A percentile compares a stretch with the other conserved stretches of the same genome.
These are phyloP conservation scores for Discostella stelligeroides DNA, from an alignment of 108 stramenopile genomes.

Conservation along the genomic window DNA sequence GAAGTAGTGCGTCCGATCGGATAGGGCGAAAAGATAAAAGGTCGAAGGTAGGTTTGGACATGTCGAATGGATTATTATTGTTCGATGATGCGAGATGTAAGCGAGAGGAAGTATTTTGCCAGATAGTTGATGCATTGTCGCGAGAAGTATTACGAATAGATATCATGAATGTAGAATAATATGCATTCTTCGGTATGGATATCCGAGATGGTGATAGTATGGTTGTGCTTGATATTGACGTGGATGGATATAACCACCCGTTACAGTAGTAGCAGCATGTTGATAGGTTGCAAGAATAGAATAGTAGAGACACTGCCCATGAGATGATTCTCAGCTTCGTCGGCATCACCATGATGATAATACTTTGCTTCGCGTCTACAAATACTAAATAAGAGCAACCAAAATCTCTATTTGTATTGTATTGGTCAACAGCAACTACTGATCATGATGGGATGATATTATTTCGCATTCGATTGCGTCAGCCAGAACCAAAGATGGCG, in stretches of 20 bases:
- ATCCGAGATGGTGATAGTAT: too few species aligned
- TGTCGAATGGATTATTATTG: constrained; percentile 62
- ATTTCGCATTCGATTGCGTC: too few species aligned
- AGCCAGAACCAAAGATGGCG: too few species aligned
- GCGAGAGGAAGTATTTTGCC: neutral
- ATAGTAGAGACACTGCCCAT: too few species aligned
- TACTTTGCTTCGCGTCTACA: too few species aligned
- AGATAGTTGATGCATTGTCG: neutral
- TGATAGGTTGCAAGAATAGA: neutral
- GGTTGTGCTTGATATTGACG: neutral
- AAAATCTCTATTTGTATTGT: too few species aligned
- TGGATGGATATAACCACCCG: neutral
- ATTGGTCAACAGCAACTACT: too few species aligned
- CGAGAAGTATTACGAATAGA: too few species aligned
- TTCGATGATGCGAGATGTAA: neutral
- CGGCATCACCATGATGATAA: neutral
- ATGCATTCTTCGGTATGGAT: neutral
- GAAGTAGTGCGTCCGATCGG: constrained; percentile 74
- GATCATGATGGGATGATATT: too few species aligned
- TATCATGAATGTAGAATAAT: neutral
- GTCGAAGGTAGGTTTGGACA: constrained; percentile 81
- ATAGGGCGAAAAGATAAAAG: constrained; percentile 66
- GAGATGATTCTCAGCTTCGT: too few species aligned
- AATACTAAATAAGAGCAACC: too few species aligned
- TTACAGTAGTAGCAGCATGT: neutral